Conservation (phyloP, 2,329 filamentous ascomycete species). For the Aspergillus melleus region DNA sequence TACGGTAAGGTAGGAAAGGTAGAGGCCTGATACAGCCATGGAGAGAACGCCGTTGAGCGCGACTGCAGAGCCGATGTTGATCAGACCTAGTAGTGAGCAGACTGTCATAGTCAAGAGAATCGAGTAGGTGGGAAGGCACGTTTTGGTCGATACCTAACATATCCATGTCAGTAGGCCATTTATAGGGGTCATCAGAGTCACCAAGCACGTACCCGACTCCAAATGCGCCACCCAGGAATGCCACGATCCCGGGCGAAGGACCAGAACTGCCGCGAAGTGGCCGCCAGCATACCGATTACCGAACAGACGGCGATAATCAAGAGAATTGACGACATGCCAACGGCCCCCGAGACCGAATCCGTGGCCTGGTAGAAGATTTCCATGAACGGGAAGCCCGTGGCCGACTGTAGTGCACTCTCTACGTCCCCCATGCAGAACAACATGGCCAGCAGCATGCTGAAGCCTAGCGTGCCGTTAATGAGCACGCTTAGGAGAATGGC, state of each 20-base stretch:
- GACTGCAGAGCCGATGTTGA: constrained; percentile 34
- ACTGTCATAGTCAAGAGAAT: constrained; percentile 28
- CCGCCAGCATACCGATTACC: constrained; percentile 39
- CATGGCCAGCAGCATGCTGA: constrained; percentile 39
- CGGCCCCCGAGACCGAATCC: constrained; percentile 24
- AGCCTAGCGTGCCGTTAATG: constrained; percentile 39
- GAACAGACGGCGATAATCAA: constrained; percentile 32
- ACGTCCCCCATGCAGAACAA: constrained; percentile 41
- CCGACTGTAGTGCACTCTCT: constrained; percentile 22
- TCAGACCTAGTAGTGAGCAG: constrained; percentile 31
- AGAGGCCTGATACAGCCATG: constrained; percentile 34
- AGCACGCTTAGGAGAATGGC: constrained; percentile 37
- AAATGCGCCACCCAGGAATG: constrained; percentile 28
- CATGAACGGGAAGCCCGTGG: constrained; percentile 39
- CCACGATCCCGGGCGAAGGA: constrained; percentile 29
- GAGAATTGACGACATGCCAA: constrained; percentile 27
- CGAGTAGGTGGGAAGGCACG: constrained; percentile 27
- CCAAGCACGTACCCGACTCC: constrained; percentile 25
- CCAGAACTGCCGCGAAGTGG: constrained; percentile 46
- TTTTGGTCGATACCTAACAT: constrained; percentile 22
- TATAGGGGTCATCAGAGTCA: background rate
- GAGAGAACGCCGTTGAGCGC: constrained; percentile 35
- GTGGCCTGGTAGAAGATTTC: constrained; percentile 35
- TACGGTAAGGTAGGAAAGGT: constrained; percentile 30
- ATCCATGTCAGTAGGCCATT: background rate